Evolutionary conservation across 176 grass and related monocot genomes (phyloP).

Genomic region (Areca catechu): DNA sequence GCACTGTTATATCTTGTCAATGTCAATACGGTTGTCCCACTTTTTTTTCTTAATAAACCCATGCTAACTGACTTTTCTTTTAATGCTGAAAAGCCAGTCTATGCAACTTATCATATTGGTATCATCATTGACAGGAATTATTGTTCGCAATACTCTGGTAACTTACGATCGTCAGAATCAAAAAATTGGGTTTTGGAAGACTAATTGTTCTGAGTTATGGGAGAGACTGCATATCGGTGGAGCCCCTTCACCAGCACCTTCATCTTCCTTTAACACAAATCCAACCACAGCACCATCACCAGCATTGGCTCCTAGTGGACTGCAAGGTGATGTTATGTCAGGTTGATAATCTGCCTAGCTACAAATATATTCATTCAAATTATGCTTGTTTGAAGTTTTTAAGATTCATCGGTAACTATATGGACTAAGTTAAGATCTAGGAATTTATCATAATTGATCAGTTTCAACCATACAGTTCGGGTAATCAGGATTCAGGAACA

Average conservation of each 20-base stretch:
- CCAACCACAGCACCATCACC: conserved; percentile 37
- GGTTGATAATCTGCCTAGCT: neutral
- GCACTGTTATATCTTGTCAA: too few relatives aligned
- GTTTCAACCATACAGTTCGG: too few relatives aligned
- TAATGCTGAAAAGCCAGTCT: neutral
- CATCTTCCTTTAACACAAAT: conserved; percentile 26
- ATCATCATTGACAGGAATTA: conserved; percentile 51
- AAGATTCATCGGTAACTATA: too few relatives aligned
- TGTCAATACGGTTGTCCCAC: too few relatives aligned
- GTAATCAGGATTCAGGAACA: too few relatives aligned
- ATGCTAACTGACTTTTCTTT: neutral
- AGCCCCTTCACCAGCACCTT: conserved; percentile 52
- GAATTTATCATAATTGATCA: too few relatives aligned
- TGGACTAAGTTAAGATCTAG: too few relatives aligned
- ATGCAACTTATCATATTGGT: conserved; percentile 17
- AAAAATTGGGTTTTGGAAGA: conserved; percentile 99
- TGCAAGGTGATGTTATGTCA: conserved; percentile 33
- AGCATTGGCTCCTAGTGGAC: conserved; percentile 61
- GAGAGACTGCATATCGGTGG: conserved; percentile 46
- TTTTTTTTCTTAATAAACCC: too few relatives aligned
- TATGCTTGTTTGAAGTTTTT: too few relatives aligned
- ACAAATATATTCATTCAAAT: neutral
- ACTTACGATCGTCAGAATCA: conserved; percentile 88
- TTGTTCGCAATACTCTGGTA: conserved; percentile 93
- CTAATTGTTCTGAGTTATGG: conserved; percentile 96